Evolutionary conservation across 345 rosid species (phyloP).

Genomic region (Kandelia obovata): DNA sequence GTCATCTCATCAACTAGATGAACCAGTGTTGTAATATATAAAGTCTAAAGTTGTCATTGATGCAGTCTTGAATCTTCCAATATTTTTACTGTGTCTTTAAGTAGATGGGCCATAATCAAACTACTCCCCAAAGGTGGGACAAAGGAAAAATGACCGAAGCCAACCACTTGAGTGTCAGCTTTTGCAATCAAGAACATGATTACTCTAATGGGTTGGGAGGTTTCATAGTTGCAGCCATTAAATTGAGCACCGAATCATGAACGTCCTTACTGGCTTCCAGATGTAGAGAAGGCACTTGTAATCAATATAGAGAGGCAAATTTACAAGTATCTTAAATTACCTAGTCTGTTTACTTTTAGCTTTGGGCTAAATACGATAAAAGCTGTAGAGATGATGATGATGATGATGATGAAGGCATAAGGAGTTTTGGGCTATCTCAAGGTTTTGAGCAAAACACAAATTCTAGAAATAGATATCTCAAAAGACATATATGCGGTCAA

Average conservation of each 20-base stretch:
- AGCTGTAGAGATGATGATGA: background rate
- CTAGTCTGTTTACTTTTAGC: background rate
- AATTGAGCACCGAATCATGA: background rate
- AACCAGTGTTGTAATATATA: background rate
- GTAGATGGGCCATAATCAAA: too few relatives aligned
- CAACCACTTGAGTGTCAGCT: background rate
- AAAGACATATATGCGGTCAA: conserved; percentile 9
- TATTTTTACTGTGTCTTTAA: background rate
- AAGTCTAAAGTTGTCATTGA: background rate
- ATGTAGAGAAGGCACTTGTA: background rate
- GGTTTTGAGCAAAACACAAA: conserved; percentile 12
- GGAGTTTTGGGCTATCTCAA: background rate
- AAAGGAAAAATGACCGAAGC: background rate
- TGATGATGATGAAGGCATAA: too few relatives aligned
- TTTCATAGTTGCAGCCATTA: background rate
- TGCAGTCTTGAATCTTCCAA: background rate
- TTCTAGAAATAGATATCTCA: background rate
- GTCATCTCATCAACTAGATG: background rate
- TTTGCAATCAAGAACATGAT: too few relatives aligned
- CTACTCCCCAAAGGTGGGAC: background rate
- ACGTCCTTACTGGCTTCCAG: background rate
- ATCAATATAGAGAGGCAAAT: background rate
- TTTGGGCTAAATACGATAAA: background rate
- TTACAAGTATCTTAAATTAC: background rate
- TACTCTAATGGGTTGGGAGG: background rate